A percentile compares a stretch with the other conserved stretches of the same genome.
These are phyloP conservation scores for Colletotrichum sp. DNA, from an alignment of 2,329 filamentous ascomycete genomes.

Conservation along the genomic window DNA sequence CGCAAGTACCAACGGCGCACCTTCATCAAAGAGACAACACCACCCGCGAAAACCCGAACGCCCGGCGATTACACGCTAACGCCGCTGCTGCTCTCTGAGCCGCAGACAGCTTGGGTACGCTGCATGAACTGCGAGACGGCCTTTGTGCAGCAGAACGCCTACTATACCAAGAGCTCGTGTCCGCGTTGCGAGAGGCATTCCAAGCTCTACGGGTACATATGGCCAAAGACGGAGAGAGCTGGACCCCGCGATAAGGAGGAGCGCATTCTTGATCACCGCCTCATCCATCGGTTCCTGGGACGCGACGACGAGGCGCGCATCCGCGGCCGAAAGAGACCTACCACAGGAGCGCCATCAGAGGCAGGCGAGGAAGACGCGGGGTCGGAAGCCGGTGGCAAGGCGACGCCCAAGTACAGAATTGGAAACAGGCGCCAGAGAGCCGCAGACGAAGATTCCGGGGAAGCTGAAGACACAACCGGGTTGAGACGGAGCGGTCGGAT, in stretches of 20 bases:
- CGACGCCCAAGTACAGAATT: conserved; percentile 2
- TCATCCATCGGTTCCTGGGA: conserved; percentile 82
- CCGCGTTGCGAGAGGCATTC: conserved; percentile 94
- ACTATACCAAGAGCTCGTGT: conserved; percentile 84
- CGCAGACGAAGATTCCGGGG: background rate
- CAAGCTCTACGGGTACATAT: conserved; percentile 92
- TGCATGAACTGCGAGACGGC: conserved; percentile 82
- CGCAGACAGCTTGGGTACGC: conserved; percentile 82
- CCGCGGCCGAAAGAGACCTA: conserved; percentile 40
- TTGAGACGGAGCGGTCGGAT: conserved; percentile 39
- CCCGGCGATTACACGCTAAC: conserved; percentile 87
- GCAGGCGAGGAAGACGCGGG: background rate
- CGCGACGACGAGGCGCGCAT: conserved; percentile 68
- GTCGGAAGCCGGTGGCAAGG: background rate
- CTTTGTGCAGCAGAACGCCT: conserved; percentile 90
- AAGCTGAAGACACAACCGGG: conserved; percentile 24
- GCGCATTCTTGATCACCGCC: conserved; percentile 82
- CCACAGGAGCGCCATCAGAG: conserved; percentile 15
- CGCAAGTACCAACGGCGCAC: conserved; percentile 38
- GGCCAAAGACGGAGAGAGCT: conserved; percentile 91
- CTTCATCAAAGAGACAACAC: conserved; percentile 35
- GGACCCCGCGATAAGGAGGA: conserved; percentile 76
- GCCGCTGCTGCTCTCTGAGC: conserved; percentile 74
- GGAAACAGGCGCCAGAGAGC: conserved; percentile 15
- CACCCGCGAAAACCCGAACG: conserved; percentile 48